Conservation (phyloP, 148 eudicot genomes). For the Arbutus unedo region DNA sequence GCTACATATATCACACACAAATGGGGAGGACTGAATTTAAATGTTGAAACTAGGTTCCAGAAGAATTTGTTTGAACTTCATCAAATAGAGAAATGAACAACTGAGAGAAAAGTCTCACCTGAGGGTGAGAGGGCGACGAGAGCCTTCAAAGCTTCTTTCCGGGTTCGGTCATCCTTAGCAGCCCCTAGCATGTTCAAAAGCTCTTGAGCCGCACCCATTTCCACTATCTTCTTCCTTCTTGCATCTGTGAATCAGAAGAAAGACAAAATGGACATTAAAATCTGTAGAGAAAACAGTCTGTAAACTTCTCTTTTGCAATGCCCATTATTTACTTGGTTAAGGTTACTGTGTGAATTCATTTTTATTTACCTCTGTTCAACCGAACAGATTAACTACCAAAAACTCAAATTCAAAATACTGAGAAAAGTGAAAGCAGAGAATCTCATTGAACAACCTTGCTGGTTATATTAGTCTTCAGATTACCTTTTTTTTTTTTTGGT, state of each 20-base stretch:
- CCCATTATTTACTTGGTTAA: neutral
- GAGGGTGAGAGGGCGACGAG: conserved; percentile 74
- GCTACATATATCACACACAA: neutral
- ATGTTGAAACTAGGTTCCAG: neutral
- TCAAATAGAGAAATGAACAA: neutral
- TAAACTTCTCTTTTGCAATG: neutral
- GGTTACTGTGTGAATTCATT: neutral
- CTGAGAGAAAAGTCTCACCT: conserved; percentile 31
- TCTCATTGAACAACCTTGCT: neutral
- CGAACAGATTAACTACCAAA: neutral
- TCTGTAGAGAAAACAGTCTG: neutral
- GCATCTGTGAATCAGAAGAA: conserved; percentile 44
- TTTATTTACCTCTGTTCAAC: neutral
- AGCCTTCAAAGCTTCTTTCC: conserved; percentile 83
- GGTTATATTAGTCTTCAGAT: neutral
- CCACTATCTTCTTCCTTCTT: conserved; percentile 81
- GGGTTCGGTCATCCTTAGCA: conserved; percentile 80
- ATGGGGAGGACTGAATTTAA: neutral
- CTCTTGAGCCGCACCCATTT: conserved; percentile 77
- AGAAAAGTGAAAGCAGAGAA: neutral
- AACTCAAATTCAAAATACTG: neutral
- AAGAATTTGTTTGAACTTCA: no score
- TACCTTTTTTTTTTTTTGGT: neutral
- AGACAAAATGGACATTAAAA: conserved; percentile 5
- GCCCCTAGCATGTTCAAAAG: conserved; percentile 73